These are phyloP conservation scores for Alternaria conjuncta DNA, from an alignment of 2,329 filamentous ascomycete species.

Conservation along the genomic window DNA sequence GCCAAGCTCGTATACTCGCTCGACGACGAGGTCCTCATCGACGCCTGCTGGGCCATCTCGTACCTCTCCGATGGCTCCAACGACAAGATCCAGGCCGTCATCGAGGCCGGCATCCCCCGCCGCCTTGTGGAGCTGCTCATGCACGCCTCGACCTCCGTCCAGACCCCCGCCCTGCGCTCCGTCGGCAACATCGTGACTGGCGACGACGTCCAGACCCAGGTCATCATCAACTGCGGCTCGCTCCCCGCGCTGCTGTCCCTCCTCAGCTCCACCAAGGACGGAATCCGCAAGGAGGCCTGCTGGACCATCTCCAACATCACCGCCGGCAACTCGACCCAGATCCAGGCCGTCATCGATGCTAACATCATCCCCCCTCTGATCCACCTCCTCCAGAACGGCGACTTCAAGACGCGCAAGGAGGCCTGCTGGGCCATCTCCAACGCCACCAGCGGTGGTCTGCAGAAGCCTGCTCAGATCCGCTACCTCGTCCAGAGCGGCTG, in stretches of 20 bases:
- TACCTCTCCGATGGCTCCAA: constrained; percentile 98
- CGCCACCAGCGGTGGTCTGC: constrained; percentile 93
- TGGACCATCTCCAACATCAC: constrained; percentile 99
- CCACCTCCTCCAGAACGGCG: constrained; percentile 92
- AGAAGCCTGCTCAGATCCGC: constrained; percentile 98
- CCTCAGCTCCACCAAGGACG: constrained; percentile 95
- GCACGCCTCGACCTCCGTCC: constrained; percentile 97
- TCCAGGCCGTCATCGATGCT: constrained; percentile 94
- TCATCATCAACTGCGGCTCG: constrained; percentile 98
- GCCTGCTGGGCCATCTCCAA: constrained; percentile 99
- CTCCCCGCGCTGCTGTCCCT: constrained; percentile 91
- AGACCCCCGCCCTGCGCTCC: constrained; percentile 94
- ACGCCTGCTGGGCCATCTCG: constrained; percentile 99
- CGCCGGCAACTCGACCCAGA: constrained; percentile 96
- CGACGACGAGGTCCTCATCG: constrained; percentile 97
- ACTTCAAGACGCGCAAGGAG: constrained; percentile 99
- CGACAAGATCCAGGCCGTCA: constrained; percentile 99
- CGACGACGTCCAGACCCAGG: constrained; percentile 97
- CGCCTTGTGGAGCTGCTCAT: constrained; percentile 96
- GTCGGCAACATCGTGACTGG: constrained; percentile 99
- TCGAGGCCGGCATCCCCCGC: constrained; percentile 96
- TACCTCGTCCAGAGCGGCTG: constrained; percentile 93
- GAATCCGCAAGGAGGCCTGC: constrained; percentile 98
- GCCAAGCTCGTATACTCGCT: constrained; percentile 98
- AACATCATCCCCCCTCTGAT: constrained; percentile 97